These are phyloP conservation scores for Phytopythium aichiense DNA, from an alignment of 352 stramenopile species.

Conservation along the genomic window DNA sequence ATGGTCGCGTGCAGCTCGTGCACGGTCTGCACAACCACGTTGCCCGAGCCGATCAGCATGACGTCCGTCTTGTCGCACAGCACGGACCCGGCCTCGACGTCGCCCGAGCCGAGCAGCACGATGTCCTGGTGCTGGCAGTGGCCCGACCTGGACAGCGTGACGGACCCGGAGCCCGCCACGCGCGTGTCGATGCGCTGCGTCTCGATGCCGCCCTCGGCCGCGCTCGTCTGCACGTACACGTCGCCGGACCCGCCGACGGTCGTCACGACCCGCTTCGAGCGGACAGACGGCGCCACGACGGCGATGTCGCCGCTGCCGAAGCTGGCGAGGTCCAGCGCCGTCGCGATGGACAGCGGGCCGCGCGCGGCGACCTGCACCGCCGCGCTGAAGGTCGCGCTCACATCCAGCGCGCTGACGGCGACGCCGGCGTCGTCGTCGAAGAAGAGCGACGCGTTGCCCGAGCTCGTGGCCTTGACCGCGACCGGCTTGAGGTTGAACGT, in stretches of 20 bases:
- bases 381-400: slow-evolving; percentile 11
- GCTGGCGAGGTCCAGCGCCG: slow-evolving; percentile 7
- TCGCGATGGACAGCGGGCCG: slow-evolving; percentile 8
- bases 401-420: slow-evolving; percentile 2
- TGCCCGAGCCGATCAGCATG: slow-evolving; percentile 33
- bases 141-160: slow-evolving; percentile 33
- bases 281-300: slow-evolving; percentile 20
- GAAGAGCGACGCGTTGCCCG: slow-evolving; percentile 15
- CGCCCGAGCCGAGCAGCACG: slow-evolving; percentile 25
- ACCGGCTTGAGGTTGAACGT: slow-evolving; percentile 5
- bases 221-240: slow-evolving; percentile 23
- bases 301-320: slow-evolving; percentile 18
- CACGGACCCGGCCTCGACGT: slow-evolving; percentile 36
- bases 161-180: slow-evolving; percentile 27
- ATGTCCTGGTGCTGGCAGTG: slow-evolving; percentile 26
- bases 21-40: slow-evolving; percentile 37
- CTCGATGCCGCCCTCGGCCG: slow-evolving; percentile 7
- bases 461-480: slow-evolving; percentile 9
- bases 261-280: slow-evolving; percentile 16
- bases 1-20: slow-evolving; percentile 23
- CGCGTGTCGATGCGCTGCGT: slow-evolving; percentile 15
- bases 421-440: slow-evolving; percentile 12
- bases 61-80: slow-evolving; percentile 34
- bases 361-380: slow-evolving; percentile 13
- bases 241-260: slow-evolving; percentile 25